These are phyloP conservation scores for Geosmithia morbida DNA, from an alignment of 2,329 filamentous ascomycete species.

Conservation along the genomic window DNA sequence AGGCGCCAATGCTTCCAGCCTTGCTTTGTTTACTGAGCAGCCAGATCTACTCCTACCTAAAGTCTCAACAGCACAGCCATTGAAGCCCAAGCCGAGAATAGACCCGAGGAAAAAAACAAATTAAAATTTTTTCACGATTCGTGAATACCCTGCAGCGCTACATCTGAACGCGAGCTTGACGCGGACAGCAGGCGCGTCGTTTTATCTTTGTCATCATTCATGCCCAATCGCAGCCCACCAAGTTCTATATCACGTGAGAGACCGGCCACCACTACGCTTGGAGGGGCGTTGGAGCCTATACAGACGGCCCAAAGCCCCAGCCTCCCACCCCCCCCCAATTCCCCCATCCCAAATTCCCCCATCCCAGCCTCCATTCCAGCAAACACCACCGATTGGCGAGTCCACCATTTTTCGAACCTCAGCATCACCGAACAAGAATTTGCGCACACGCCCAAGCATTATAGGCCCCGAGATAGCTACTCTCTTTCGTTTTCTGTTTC, in stretches of 20 bases:
- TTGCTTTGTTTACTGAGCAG: too few species aligned
- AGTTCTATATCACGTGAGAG: not conserved
- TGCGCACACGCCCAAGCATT: not conserved
- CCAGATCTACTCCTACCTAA: too few species aligned
- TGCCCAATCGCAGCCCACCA: not conserved
- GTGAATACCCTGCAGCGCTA: not conserved
- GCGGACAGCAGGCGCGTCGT: slow-evolving; percentile 1
- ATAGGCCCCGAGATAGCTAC: not conserved
- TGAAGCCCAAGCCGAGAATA: too few species aligned
- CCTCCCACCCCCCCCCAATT: not conserved
- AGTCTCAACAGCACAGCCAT: too few species aligned
- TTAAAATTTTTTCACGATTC: not conserved
- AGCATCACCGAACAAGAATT: not conserved
- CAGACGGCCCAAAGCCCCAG: not conserved
- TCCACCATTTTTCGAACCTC: not conserved
- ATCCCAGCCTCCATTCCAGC: not conserved
- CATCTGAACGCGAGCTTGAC: slow-evolving; percentile 1
- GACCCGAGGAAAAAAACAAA: not conserved
- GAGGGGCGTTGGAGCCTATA: not conserved
- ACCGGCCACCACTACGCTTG: not conserved
- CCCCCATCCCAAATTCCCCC: not conserved
- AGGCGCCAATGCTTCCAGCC: too few species aligned
- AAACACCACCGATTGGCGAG: not conserved
- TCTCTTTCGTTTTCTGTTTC: not conserved
- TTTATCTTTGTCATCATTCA: not conserved